Base-by-base conservation (phyloP, 257 asterid genomes). In the Misopates orontium region DNA sequence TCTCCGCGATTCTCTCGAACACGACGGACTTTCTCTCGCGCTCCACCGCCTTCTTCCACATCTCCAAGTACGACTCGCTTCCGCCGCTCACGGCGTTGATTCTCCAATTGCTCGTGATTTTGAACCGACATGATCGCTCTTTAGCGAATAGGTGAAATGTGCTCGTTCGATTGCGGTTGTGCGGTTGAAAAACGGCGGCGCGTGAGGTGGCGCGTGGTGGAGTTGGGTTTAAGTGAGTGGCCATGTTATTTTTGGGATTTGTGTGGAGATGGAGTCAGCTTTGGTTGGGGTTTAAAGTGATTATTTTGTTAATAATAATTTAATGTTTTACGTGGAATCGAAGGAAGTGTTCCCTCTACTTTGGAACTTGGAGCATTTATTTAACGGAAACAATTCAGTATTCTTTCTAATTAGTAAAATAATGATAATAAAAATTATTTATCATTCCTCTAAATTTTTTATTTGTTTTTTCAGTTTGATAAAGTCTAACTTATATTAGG, bases 21-120 rank as follows among this genome's bases (percentile, higher is more conserved):
- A 90, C 89, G 32, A 56, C 45, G 0, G 92, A 75, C 78, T 73
- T 87, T 40, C 82, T 72, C 19, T 92, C 95, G 4, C 87, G 75
- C 28, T 87, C 98, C 79, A 79, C 71, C 40, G 95, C 97, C 61
- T 78, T 84, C 83, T 74, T 83, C 99, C 97, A 93, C 97, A 93
- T 93, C 60, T 81, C 97, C 91, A 93, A 54, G 74, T 85, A 93
- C 28, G 97, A 87, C 52, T 74, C 91, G 1, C 80, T 80, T 2
- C 72, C 86, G 0, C 72, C 90, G 62, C 57, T 70, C 13, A 78
- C 54, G 16, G 79, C 97, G 42, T 56, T 66, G 71, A 84, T 76
- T 71, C 81, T 70, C 15, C 82, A 68, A 76, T 55, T 51, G 61
- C 63, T 69, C 10, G 62, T 19, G 24, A 54, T 60, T 18, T 58